A percentile compares a stretch with the other conserved stretches of the same genome.
Conservation (phyloP, 768 basidiomycete genomes). For the Panaeolus papilionaceus region DNA sequence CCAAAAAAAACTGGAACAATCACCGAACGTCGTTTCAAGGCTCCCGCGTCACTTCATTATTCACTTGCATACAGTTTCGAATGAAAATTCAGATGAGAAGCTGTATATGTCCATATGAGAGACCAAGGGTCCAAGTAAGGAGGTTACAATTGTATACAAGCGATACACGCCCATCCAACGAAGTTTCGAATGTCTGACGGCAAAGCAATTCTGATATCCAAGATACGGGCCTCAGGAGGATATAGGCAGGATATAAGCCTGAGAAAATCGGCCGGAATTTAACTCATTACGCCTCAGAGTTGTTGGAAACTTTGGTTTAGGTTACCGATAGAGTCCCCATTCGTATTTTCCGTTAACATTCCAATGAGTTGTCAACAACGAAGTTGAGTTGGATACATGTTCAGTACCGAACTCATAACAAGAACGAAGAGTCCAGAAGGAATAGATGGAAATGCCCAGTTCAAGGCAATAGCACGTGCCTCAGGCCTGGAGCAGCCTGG, state of each 20-base stretch:
- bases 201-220: background rate
- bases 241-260: constrained; percentile 10
- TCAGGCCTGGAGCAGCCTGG: background rate
- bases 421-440: background rate
- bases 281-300: background rate
- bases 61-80: background rate
- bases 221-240: background rate
- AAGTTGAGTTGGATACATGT: constrained; percentile 9
- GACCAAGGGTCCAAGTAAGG: background rate
- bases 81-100: background rate
- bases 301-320: background rate
- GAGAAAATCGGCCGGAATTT: background rate
- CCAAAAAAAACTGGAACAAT: background rate
- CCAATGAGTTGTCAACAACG: constrained; percentile 1
- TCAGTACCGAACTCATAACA: background rate
- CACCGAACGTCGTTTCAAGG: background rate
- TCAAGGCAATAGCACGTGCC: constrained; percentile 2
- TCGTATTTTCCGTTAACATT: constrained; percentile 12
- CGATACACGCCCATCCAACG: background rate
- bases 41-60: background rate
- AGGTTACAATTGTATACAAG: background rate
- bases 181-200: background rate
- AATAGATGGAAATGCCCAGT: background rate
- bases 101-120: no score
- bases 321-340: constrained; percentile 11